Evolutionary conservation across 306 rosid genomes (phyloP).

Genomic region (Hylodesmum podocarpum): DNA sequence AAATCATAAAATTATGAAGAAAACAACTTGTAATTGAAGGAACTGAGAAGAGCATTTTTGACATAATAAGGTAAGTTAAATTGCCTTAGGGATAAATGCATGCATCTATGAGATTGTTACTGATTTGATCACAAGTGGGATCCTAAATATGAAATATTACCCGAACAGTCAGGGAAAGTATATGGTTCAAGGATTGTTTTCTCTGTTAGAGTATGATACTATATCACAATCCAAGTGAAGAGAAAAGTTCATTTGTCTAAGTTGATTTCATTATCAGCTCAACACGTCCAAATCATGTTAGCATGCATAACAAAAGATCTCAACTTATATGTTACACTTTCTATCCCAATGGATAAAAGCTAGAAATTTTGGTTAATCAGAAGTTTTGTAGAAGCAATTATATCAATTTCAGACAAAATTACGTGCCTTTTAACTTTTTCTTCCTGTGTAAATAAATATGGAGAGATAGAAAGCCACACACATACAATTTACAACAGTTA

Average conservation of each 20-base stretch:
- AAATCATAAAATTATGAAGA: slow-evolving; percentile 15
- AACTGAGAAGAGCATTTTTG: neutral
- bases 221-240: slow-evolving; percentile 34
- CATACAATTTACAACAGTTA: neutral
- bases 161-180: slow-evolving; percentile 25
- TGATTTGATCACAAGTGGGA: slow-evolving; percentile 41
- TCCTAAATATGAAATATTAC: slow-evolving; percentile 40
- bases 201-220: slow-evolving; percentile 30
- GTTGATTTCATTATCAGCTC: slow-evolving; percentile 4
- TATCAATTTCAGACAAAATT: slow-evolving; percentile 21
- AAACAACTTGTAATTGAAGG: slow-evolving; percentile 19
- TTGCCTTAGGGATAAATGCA: slow-evolving; percentile 28
- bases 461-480: neutral
- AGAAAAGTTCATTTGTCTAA: slow-evolving; percentile 21
- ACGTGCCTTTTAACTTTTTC: neutral
- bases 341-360: slow-evolving; percentile 20
- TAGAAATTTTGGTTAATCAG: slow-evolving; percentile 13
- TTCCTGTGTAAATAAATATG: neutral
- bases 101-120: slow-evolving; percentile 33
- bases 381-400: slow-evolving; percentile 10
- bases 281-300: slow-evolving; percentile 10
- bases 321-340: neutral
- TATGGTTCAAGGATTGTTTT: slow-evolving; percentile 36
- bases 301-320: slow-evolving; percentile 22
- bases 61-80: neutral